Conservation (phyloP, 768 basidiomycete genomes). For the Phlebiopsis flavidoalba region DNA sequence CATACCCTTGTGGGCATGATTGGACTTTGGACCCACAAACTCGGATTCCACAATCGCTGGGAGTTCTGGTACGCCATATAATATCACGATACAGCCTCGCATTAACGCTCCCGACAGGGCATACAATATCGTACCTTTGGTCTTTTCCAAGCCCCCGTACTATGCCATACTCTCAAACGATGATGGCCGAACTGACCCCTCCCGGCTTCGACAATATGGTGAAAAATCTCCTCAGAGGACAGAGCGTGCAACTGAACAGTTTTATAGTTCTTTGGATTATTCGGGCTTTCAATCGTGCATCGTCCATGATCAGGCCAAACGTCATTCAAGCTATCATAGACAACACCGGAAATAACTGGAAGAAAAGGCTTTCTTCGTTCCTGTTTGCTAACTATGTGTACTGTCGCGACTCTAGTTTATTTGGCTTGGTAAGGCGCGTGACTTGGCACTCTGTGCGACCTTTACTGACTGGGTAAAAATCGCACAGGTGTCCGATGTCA, state of each 20-base stretch:
- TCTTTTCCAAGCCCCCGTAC: slow-evolving; percentile 78
- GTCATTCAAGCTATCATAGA: slow-evolving; percentile 83
- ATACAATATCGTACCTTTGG: slow-evolving; percentile 78
- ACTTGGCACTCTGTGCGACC: too few species aligned
- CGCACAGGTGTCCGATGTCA: slow-evolving; percentile 30
- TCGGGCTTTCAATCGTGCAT: slow-evolving; percentile 77
- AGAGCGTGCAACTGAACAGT: neutral
- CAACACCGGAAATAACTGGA: slow-evolving; percentile 68
- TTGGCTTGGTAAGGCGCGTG: slow-evolving; percentile 55
- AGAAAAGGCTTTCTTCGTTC: slow-evolving; percentile 81
- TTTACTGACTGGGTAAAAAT: too few species aligned
- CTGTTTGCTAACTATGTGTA: slow-evolving; percentile 68
- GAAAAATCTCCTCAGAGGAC: slow-evolving; percentile 2
- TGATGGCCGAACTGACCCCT: slow-evolving; percentile 87
- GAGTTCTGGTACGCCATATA: slow-evolving; percentile 67
- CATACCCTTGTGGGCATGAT: slow-evolving; percentile 84
- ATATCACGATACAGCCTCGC: neutral
- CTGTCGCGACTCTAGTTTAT: slow-evolving; percentile 65
- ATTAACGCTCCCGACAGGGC: slow-evolving; percentile 37
- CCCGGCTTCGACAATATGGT: slow-evolving; percentile 85
- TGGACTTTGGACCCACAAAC: slow-evolving; percentile 71
- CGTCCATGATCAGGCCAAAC: slow-evolving; percentile 84
- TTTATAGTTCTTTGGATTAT: slow-evolving; percentile 80
- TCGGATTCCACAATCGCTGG: slow-evolving; percentile 83
- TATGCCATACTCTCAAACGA: slow-evolving; percentile 82